These are phyloP conservation scores for Sclerotinia subarctica DNA, from an alignment of 2,329 filamentous ascomycete species.

Conservation along the genomic window DNA sequence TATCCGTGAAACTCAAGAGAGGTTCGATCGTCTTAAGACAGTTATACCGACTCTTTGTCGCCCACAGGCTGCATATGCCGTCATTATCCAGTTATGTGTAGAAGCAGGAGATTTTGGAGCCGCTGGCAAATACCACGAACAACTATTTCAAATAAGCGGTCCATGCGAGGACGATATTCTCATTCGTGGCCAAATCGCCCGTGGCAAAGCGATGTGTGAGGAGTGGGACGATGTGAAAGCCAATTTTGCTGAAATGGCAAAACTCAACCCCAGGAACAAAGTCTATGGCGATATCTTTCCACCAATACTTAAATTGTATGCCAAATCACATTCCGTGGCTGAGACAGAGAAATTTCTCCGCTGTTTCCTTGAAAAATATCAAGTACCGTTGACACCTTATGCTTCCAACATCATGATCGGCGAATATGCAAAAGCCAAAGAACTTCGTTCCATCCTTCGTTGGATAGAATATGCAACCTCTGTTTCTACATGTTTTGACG, in stretches of 20 bases:
- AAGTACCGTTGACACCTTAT: slow-evolving; percentile 28
- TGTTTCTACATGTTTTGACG: slow-evolving; percentile 25
- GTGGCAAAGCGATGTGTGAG: slow-evolving; percentile 33
- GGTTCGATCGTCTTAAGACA: slow-evolving; percentile 33
- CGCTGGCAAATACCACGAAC: slow-evolving; percentile 30
- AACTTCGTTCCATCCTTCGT: slow-evolving; percentile 33
- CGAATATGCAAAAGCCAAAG: slow-evolving; percentile 32
- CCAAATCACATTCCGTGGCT: slow-evolving; percentile 30
- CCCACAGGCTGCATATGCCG: slow-evolving; percentile 33
- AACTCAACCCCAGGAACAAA: slow-evolving; percentile 20
- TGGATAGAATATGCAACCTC: slow-evolving; percentile 34
- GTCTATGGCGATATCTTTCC: slow-evolving; percentile 30
- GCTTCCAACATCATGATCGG: slow-evolving; percentile 34
- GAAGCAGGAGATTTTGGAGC: slow-evolving; percentile 32
- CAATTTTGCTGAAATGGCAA: slow-evolving; percentile 32
- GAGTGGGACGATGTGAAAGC: slow-evolving; percentile 36
- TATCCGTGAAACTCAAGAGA: slow-evolving; percentile 27
- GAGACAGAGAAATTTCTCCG: slow-evolving; percentile 36
- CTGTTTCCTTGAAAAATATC: slow-evolving; percentile 26
- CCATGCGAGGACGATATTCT: slow-evolving; percentile 23
- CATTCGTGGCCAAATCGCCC: slow-evolving; percentile 37
- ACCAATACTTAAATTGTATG: slow-evolving; percentile 35
- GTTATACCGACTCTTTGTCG: slow-evolving; percentile 22
- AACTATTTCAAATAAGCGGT: slow-evolving; percentile 21
- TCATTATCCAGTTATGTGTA: slow-evolving; percentile 37